phyloP scores from a whole-genome alignment of 805 yeast genomes.

The Suhomyces sp. region DNA sequence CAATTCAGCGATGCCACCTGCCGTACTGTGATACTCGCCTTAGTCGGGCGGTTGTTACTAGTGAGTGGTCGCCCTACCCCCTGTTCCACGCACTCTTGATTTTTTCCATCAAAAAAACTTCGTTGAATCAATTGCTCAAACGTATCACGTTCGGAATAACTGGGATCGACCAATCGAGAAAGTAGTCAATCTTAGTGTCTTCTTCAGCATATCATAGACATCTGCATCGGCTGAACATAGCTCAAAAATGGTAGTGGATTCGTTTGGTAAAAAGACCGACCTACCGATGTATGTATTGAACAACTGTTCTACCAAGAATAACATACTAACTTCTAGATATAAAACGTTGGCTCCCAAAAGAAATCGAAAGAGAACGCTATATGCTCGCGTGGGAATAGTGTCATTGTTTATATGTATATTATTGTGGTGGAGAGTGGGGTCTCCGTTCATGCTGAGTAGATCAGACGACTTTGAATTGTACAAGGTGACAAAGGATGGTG shows the following conservation, averaged over 20 bases:
- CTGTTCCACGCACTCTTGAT: background rate
- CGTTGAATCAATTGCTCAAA: background rate
- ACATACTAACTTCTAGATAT: constrained; percentile 9
- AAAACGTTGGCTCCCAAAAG: constrained; percentile 13
- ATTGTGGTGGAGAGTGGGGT: constrained; percentile 2
- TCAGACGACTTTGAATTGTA: constrained; percentile 21
- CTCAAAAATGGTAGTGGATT: constrained; percentile 20
- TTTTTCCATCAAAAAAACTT: background rate
- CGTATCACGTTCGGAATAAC: background rate
- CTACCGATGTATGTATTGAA: constrained; percentile 41
- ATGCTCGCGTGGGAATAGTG: background rate
- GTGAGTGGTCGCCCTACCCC: background rate
- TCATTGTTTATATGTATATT: constrained; percentile 10
- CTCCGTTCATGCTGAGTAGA: background rate
- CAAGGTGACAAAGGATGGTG: constrained; percentile 32
- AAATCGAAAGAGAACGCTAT: constrained; percentile 4
- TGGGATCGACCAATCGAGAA: background rate
- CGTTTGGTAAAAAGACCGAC: constrained; percentile 43
- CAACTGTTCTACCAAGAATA: background rate
- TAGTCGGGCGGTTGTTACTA: background rate
- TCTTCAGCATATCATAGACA: background rate
- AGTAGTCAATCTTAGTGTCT: background rate
- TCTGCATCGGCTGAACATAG: background rate
- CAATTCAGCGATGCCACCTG: background rate
- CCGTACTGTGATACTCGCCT: background rate